These are phyloP conservation scores for Suillus plorans DNA, from an alignment of 768 basidiomycete genomes.

Conservation along the genomic window DNA sequence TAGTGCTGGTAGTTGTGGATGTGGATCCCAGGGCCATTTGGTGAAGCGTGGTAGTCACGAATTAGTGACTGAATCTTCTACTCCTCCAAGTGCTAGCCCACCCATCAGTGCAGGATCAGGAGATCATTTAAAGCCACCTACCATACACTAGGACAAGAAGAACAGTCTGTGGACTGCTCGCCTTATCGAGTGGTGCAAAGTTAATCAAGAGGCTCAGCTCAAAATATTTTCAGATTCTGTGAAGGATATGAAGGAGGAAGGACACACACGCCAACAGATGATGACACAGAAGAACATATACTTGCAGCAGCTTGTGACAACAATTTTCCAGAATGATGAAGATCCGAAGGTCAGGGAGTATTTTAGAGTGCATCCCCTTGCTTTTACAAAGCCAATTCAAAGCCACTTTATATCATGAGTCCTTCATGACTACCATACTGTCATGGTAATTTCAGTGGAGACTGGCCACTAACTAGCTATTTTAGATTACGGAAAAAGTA, in stretches of 20 bases:
- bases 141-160: not conserved
- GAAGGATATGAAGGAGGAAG: slow-evolving; percentile 2
- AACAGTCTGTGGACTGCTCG: not conserved
- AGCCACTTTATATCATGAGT: too few relatives aligned
- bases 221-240: slow-evolving; percentile 1
- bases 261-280: not conserved
- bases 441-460: not conserved
- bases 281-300: not conserved
- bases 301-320: not conserved
- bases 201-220: not conserved
- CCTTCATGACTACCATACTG: too few relatives aligned
- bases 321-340: not conserved
- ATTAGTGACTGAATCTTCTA: not conserved
- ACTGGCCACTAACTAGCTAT: not conserved
- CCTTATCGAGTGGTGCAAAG: slow-evolving; percentile 3
- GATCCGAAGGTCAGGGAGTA: not conserved
- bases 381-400: not conserved
- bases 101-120: not conserved
- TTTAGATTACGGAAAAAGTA: not conserved
- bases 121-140: not conserved
- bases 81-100: not conserved
- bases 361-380: not conserved
- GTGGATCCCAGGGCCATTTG: not conserved
- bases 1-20: not conserved
- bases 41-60: not conserved